A percentile compares a stretch with the other conserved stretches of the same genome.
phyloP scores from a whole-genome alignment of 2,329 filamentous ascomycete genomes.

The Phoma sp. region DNA sequence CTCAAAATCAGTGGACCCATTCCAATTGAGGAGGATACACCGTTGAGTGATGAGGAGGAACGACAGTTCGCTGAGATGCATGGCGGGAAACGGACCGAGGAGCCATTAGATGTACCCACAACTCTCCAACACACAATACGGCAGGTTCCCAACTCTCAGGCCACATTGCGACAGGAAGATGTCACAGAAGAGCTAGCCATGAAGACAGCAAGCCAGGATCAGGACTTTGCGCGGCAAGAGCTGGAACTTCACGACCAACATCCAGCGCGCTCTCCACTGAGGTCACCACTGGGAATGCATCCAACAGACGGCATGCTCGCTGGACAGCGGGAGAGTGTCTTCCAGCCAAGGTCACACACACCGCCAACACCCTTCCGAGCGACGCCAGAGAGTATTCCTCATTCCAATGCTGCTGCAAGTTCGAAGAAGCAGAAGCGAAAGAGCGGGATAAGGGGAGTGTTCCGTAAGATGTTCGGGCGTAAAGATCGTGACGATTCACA shows the following conservation, averaged over 20 bases:
- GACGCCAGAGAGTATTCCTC: constrained; percentile 36
- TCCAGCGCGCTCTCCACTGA: constrained; percentile 16
- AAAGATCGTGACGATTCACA: constrained; percentile 37
- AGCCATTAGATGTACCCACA: constrained; percentile 24
- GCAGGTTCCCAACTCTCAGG: constrained; percentile 13
- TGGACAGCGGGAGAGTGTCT: constrained; percentile 34
- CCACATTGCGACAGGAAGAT: constrained; percentile 17
- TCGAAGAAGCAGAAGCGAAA: constrained; percentile 46
- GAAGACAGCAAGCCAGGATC: constrained; percentile 14
- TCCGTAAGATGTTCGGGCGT: constrained; percentile 50
- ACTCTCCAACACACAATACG: constrained; percentile 23
- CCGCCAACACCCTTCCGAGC: constrained; percentile 41
- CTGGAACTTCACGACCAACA: constrained; percentile 25
- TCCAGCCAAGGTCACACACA: constrained; percentile 31
- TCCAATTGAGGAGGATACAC: constrained; percentile 47
- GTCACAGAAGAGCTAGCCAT: constrained; percentile 11
- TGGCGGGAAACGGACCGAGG: constrained; percentile 19
- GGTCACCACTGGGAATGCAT: constrained; percentile 32
- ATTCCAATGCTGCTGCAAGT: constrained; percentile 20
- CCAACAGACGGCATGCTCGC: constrained; percentile 27
- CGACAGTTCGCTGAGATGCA: constrained; percentile 38
- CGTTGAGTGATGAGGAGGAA: constrained; percentile 46
- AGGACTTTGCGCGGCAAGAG: constrained; percentile 15
- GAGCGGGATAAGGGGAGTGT: constrained; percentile 46
- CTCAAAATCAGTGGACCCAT: constrained; percentile 50